Evolutionary conservation across 2,329 filamentous ascomycete species (phyloP).

Genomic region (Diaporthe sp.): DNA sequence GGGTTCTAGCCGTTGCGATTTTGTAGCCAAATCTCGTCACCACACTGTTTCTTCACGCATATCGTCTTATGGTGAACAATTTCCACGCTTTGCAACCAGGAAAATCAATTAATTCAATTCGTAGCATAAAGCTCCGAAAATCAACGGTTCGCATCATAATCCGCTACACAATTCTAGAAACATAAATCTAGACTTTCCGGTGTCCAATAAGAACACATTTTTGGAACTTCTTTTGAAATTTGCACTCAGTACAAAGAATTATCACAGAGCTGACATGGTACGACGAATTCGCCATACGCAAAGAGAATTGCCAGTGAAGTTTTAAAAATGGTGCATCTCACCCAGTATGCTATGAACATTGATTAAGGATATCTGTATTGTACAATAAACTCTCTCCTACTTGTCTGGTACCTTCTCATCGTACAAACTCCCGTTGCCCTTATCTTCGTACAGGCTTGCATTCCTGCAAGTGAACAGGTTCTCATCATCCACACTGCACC

Average conservation of each 20-base stretch:
- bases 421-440: not conserved
- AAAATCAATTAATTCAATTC: not conserved
- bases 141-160: no score
- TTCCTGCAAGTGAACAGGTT: slow-evolving; percentile 21
- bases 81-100: no score
- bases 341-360: no score
- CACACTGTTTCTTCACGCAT: not conserved
- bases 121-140: no score
- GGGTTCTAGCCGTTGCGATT: not conserved
- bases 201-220: no score
- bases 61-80: rapidly evolving
- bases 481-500: slow-evolving; percentile 12
- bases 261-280: not conserved
- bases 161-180: no score
- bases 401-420: not conserved
- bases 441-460: slow-evolving; percentile 10
- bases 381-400: not conserved
- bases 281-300: not conserved
- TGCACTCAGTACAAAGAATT: not conserved
- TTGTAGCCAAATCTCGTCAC: not conserved
- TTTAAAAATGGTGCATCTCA: no score
- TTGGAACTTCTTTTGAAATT: no score
- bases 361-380: no score
- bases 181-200: no score
- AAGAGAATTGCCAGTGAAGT: no score